Base-by-base conservation (phyloP, 306 rosid species). In the Prunus campanulata region DNA sequence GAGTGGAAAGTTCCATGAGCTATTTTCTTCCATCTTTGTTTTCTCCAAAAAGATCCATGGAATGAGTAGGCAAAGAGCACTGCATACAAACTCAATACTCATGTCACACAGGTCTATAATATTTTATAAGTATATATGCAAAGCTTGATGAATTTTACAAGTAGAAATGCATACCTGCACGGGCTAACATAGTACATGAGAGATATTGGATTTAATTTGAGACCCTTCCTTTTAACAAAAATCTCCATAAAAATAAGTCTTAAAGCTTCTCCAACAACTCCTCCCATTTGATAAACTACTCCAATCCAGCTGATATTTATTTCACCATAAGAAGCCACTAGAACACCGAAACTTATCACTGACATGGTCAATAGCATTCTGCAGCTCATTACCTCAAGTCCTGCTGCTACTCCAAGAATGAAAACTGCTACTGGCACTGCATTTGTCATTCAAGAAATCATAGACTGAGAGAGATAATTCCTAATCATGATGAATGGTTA, bases 371-470 rank as follows among this genome's bases (percentile, higher is more conserved):
- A 82, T 68, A 95, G 90, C 98, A 95, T 92, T 89, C 86, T 89
- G 90, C 86, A 82, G 87, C 96, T 95, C 99, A 95, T 95, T 66
- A 78, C 85, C 86, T 95, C 99, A 30, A 95, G 97, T 76, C 99
- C 99, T 25, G 82, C 97, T 61, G 90, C 97, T 49, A 95, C 99
- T 78, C 99, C 99, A 82, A 95, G 99, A 78, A 82, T 66, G 78
- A 95, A 95, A 68, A 95, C 99, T 66, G 99, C 99, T 39, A 95
- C 99, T 9, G 99, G 99, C 99, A 95, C 99, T 95, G 97, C 74
- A 86, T 69, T 79, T 72, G 66, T 79, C 72, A 68, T 69, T 80
- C 22, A 59, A 70, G 20, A 79, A 70, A 77, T 77, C 56, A 70
- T 48, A 71, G 27, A 2, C 32, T 78, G 6, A 5, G 77, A 72